A percentile compares a stretch with the other conserved stretches of the same genome.
These are phyloP conservation scores for Lolium perenne DNA, from an alignment of 176 grass and related monocot species.

Conservation along the genomic window DNA sequence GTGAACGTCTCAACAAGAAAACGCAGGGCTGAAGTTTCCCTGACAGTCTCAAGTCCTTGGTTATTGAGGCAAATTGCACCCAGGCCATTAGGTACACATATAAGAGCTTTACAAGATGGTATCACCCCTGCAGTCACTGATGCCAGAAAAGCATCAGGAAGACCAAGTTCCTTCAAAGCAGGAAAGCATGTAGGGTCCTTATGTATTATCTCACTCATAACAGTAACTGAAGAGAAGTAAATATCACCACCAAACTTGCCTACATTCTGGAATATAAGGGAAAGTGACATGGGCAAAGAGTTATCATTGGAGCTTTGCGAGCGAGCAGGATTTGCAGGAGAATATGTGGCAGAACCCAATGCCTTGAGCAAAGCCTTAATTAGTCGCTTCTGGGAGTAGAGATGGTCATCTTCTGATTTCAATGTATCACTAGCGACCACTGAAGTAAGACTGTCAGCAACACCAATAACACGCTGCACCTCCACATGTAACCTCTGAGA, in stretches of 20 bases:
- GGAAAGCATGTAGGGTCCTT: conserved; percentile 95
- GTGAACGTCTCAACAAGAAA: conserved; percentile 91
- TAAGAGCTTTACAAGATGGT: conserved; percentile 89
- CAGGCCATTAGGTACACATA: conserved; percentile 94
- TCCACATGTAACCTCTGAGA: conserved; percentile 84
- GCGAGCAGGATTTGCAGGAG: conserved; percentile 79
- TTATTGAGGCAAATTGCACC: conserved; percentile 97
- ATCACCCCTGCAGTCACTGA: conserved; percentile 80
- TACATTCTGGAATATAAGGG: conserved; percentile 92
- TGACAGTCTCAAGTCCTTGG: conserved; percentile 86
- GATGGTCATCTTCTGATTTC: conserved; percentile 78
- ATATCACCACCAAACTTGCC: conserved; percentile 92
- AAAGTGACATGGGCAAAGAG: conserved; percentile 85
- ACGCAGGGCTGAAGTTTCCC: conserved; percentile 72
- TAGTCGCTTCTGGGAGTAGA: conserved; percentile 85
- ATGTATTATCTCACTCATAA: conserved; percentile 99
- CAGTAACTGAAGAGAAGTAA: conserved; percentile 96
- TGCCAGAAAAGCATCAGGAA: conserved; percentile 87
- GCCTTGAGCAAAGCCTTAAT: conserved; percentile 97
- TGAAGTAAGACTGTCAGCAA: conserved; percentile 54
- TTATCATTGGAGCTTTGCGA: conserved; percentile 74
- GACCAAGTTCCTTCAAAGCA: conserved; percentile 83
- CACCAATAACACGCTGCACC: conserved; percentile 81
- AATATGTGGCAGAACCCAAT: conserved; percentile 92
- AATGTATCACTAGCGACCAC: conserved; percentile 62